Evolutionary conservation across 2,329 filamentous ascomycete species (phyloP), one percentile per base, ranked within the genome.

Genomic region (Pseudogymnoascus pannorum): DNA sequence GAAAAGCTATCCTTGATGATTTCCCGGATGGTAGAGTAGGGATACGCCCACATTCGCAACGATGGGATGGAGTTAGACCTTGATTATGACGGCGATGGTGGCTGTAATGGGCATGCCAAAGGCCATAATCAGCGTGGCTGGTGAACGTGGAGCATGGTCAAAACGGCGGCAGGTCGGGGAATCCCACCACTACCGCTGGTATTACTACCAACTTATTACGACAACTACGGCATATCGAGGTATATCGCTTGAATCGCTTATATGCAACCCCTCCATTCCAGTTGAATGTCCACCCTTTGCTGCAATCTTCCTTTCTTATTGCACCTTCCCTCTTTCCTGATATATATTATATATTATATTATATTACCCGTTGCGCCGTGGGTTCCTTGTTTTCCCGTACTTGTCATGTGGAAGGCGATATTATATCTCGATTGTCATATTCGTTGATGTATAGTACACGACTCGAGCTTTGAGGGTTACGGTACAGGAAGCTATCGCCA

Each of bases 221-320:
- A 42, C 22, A 1, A 29, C 8, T 4, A 18, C 2, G 44, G 44
- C 31, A 51, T 31, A 48, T 48, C 42, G 8, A 22, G 7, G 42
- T 26, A 51, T 54, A 54, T 54, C 26, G 48, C 24, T 18, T 54
- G 26, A 54, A 54, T 54, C 48, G 48, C 48, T 54, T 54, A 54
- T 54, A 54, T 54, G 48, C 48, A 44, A 54, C 48, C 48, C 48
- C 44, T 51, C 44, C 24, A 51, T 51, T 51, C 44, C 24, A 51
- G 29, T 51, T 14, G 44, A 31, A 51, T 18, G 8, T n/a, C 38
- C 8, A 14, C 14, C 48, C 44, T 24, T 51, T 54, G 24, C 48
- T 54, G 26, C 48, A 54, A 54, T 54, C 48, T 54, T 54, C 48
- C 48, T 54, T 54, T 54, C 48, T 18, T 54, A 54, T 54, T 54